Base-by-base conservation (phyloP, 441 rosid genomes). In the Jatropha multifida region DNA sequence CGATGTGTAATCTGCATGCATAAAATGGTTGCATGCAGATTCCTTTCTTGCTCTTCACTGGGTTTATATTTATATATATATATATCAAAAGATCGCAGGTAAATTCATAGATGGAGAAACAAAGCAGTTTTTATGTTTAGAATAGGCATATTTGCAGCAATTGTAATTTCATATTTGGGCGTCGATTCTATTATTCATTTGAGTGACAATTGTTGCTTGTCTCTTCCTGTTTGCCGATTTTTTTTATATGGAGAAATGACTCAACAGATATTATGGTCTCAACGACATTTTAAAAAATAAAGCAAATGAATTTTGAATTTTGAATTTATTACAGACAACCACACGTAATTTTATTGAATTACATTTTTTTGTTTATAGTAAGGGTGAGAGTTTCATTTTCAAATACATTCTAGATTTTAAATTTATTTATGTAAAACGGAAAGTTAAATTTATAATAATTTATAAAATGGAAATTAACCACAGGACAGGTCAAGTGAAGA, bases 1-100 rank as follows among this genome's bases (percentile, higher is more conserved):
- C 77, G 65, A 76, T 61, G 69, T 77, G 66, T 77, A 79, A 59
- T 85, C 79, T 72, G 60, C 75, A 76, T 79, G 84, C 88, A 67
- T 85, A 82, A 77, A 83, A 80, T n/a, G 73, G 85, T 64, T 84
- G 87, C 79, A 81, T 84, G 87, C 81, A 83, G 77, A 76, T 75
- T 80, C 65, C 48, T 77, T 63, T 77, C 76, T 80, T 76, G 66
- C 23, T 48, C 65, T 49, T 55, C 52, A 66, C 72, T 69, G 67
- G 66, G 83, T 76, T 83, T 77, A 59, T 83, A 84, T 62, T 68
- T 84, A 77, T 70, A 73, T 32, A 32, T 32, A 32, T 32, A 32
- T 32, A 32, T 32, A 32, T 32, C 32, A 72, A 79, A 81, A 73
- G 80, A 82, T 79, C 69, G 73, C 82, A 73, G 79, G 73, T 0